Base-by-base conservation (phyloP, 2,329 filamentous ascomycete genomes). In the Phialemoniopsis sp. region DNA sequence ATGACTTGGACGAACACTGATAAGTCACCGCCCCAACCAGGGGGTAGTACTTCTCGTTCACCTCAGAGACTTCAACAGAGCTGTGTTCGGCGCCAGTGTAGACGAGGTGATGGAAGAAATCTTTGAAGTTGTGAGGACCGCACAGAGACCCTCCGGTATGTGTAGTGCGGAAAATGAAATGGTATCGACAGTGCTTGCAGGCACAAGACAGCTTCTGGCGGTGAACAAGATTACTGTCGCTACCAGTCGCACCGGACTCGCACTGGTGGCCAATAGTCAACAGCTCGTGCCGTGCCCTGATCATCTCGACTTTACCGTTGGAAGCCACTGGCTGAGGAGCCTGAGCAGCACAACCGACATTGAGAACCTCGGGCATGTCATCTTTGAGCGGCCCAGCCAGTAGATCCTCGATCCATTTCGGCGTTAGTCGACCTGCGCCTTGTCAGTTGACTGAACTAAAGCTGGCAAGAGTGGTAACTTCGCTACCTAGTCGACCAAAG, bases 1-100 rank as follows among this genome's bases (percentile, higher is more conserved):
- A 76, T 8, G 55, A 49, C 1, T 52, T 51, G 4, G 64, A 60
- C 0, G 64, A 69, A 52, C 72, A 76, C 13, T 36, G 21, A 37
- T 69, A 72, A 13, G 50, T 42, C 19, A 66, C 60, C 18, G 54
- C 50, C 12, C 62, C 56, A 19, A 59, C 40, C 13, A 66, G 42
- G 2, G 66, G 68, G 28, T 67, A 63, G 38, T 66, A 64, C 41
- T 67, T 65, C 13, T 42, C 49, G 10, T 26, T 26, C 21, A 10
- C 6, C 10, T 26, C 21, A 6, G 10, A 10, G 10, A 26, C 6
- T 10, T 26, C 21, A 10, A 10, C 6, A 26, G 21, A 26, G 4
- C 40, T 4, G 8, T 15, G 26, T 6, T 32, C 15, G 18, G 14
- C 15, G 12, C 4, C 13, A 6, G 7, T 31, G 13, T 34, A 31